phyloP scores from a whole-genome alignment of 1,284 basidiomycete genomes.

The Hypsizygus ulmarius region DNA sequence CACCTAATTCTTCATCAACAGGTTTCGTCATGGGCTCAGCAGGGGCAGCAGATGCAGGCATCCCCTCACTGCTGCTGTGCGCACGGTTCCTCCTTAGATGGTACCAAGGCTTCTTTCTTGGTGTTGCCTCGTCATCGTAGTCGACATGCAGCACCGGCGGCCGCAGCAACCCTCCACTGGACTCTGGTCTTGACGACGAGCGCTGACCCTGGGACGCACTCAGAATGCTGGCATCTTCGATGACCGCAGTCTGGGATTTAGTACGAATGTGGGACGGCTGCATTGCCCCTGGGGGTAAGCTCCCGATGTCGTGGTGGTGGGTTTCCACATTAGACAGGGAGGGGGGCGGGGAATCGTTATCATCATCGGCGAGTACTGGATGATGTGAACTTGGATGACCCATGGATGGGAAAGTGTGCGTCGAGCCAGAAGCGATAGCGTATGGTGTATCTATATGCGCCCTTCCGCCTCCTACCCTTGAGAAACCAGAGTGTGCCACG shows the following conservation, averaged over 20 bases:
- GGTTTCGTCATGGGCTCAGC: slow-evolving; percentile 25
- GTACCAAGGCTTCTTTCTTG: slow-evolving; percentile 68
- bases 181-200: slow-evolving; percentile 9
- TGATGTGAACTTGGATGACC: slow-evolving; percentile 38
- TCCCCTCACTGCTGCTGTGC: slow-evolving; percentile 61
- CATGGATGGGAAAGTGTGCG: slow-evolving; percentile 64
- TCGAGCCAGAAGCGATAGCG: slow-evolving; percentile 59
- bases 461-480: slow-evolving; percentile 74
- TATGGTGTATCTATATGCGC: slow-evolving; percentile 78
- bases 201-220: slow-evolving; percentile 14
- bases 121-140: slow-evolving; percentile 35
- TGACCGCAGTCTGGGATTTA: slow-evolving; percentile 78
- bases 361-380: slow-evolving; percentile 27
- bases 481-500: slow-evolving; percentile 58
- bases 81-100: slow-evolving; percentile 57
- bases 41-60: slow-evolving; percentile 28
- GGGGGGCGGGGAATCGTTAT: slow-evolving; percentile 49
- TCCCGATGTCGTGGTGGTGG: slow-evolving; percentile 37
- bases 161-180: slow-evolving; percentile 20
- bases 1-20: slow-evolving; percentile 37
- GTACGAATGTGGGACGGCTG: slow-evolving; percentile 67
- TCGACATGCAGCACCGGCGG: slow-evolving; percentile 21
- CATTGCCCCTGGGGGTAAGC: slow-evolving; percentile 62
- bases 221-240: slow-evolving; percentile 51
- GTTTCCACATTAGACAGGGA: slow-evolving; percentile 50